Percentiles rank a stretch among this genome's conserved stretches.
These are phyloP conservation scores for Pleurotus tuoliensis DNA, from an alignment of 768 basidiomycete genomes.

Conservation along the genomic window DNA sequence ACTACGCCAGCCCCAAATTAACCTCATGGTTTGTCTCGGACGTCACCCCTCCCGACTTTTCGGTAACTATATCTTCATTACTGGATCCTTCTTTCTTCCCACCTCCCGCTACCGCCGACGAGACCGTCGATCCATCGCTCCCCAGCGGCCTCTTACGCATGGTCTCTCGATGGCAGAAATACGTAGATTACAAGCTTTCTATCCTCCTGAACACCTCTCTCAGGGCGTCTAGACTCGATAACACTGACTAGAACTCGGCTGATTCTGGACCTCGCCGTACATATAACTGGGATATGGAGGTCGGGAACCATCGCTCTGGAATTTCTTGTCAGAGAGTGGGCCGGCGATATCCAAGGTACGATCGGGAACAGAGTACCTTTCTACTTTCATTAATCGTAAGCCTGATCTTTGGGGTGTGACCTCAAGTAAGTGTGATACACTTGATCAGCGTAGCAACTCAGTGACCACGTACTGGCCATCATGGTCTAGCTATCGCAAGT, in stretches of 20 bases:
- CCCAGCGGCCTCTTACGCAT: constrained; percentile 48
- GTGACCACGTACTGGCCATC: constrained; percentile 45
- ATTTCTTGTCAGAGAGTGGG: constrained; percentile 26
- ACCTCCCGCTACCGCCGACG: constrained; percentile 20
- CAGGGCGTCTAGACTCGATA: constrained; percentile 28
- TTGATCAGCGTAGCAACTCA: neutral
- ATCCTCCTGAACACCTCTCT: constrained; percentile 58
- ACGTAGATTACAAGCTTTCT: constrained; percentile 63
- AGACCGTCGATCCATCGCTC: constrained; percentile 9
- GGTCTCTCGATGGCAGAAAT: constrained; percentile 66
- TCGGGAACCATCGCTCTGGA: constrained; percentile 48
- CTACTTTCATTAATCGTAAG: too few relatives aligned
- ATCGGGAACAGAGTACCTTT: too few relatives aligned
- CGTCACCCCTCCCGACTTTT: constrained; percentile 85
- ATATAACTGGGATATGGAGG: constrained; percentile 77
- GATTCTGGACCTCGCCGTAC: constrained; percentile 69
- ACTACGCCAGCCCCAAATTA: constrained; percentile 68
- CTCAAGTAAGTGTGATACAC: neutral
- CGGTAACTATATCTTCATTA: constrained; percentile 49
- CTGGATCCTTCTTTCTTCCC: constrained; percentile 64
- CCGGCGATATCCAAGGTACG: neutral
- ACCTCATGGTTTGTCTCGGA: constrained; percentile 98
- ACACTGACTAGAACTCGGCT: constrained; percentile 21
- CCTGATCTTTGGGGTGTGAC: too few relatives aligned
- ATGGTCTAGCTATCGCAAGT: constrained; percentile 56